A percentile compares a stretch with the other conserved stretches of the same genome.
phyloP scores from a whole-genome alignment of 2,329 filamentous ascomycete genomes.

The Westerdykella ornata region DNA sequence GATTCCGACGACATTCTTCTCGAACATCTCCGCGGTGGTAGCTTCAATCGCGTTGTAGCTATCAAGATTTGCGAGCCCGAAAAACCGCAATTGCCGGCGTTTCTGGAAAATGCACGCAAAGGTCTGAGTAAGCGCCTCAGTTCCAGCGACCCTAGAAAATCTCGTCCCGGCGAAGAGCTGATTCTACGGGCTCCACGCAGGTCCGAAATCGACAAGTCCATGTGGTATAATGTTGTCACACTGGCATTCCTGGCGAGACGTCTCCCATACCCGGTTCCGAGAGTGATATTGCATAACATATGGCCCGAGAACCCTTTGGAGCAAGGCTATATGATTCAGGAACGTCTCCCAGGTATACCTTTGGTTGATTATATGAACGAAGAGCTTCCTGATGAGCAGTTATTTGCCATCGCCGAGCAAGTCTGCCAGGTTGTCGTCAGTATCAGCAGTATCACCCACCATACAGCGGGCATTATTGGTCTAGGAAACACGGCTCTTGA shows the following conservation, averaged over 20 bases:
- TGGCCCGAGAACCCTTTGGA: background rate
- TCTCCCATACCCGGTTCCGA: slow-evolving; percentile 4
- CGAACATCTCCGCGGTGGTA: slow-evolving; percentile 10
- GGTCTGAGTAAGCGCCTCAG: background rate
- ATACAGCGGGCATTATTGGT: no score
- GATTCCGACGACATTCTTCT: background rate
- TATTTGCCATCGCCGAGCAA: no score
- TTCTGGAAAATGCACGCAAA: background rate
- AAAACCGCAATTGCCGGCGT: background rate
- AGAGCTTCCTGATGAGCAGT: no score
- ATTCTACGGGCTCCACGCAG: no score
- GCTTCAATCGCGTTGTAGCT: slow-evolving; percentile 11
- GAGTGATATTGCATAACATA: slow-evolving; percentile 1
- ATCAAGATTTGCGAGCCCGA: slow-evolving; percentile 3
- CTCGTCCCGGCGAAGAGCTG: no score
- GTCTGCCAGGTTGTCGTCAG: no score
- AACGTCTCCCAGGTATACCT: slow-evolving; percentile 8
- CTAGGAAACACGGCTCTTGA: no score
- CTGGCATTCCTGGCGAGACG: background rate
- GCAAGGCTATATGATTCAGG: slow-evolving; percentile 8
- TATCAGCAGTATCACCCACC: no score
- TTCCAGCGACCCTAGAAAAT: background rate
- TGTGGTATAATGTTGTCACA: slow-evolving; percentile 3
- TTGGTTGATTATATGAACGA: no score
- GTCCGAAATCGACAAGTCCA: background rate